A percentile compares a stretch with the other conserved stretches of the same genome.
phyloP scores from a whole-genome alignment of 371 early-diverging fungal species.

The Syncephalastrum racemosum region DNA sequence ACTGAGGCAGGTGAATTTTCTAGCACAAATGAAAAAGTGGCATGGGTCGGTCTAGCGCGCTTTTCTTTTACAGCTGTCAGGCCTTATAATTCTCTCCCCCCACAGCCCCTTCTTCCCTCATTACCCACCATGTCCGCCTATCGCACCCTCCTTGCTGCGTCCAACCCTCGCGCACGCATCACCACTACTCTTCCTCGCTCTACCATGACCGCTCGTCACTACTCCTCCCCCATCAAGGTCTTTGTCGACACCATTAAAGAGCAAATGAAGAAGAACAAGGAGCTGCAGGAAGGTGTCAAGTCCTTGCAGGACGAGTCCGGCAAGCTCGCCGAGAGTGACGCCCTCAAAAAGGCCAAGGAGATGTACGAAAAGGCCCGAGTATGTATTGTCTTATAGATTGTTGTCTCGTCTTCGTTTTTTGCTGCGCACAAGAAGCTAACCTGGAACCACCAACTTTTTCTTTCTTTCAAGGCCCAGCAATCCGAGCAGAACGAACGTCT shows the following conservation, averaged over 20 bases:
- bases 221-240: conserved; percentile 46
- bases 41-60: too few species aligned
- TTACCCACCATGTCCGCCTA: conserved; percentile 18
- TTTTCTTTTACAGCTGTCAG: too few species aligned
- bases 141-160: conserved; percentile 13
- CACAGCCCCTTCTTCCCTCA: too few species aligned
- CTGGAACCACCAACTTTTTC: background rate
- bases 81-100: too few species aligned
- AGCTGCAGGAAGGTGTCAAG: conserved; percentile 86
- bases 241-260: conserved; percentile 87
- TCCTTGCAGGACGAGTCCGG: conserved; percentile 82
- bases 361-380: conserved; percentile 73
- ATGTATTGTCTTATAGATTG: conserved; percentile 9
- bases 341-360: conserved; percentile 86
- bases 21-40: too few species aligned
- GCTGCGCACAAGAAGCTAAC: background rate
- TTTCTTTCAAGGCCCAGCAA: conserved; percentile 34
- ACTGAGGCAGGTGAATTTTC: too few species aligned
- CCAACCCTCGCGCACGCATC: conserved; percentile 10
- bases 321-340: conserved; percentile 83
- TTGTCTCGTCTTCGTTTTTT: background rate
- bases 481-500: conserved; percentile 53
- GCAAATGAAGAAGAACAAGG: conserved; percentile 91
- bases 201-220: conserved; percentile 27
- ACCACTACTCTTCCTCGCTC: conserved; percentile 3